Evolutionary conservation across 495 filamentous ascomycete species (phyloP).

Genomic region (Neurospora sp.): DNA sequence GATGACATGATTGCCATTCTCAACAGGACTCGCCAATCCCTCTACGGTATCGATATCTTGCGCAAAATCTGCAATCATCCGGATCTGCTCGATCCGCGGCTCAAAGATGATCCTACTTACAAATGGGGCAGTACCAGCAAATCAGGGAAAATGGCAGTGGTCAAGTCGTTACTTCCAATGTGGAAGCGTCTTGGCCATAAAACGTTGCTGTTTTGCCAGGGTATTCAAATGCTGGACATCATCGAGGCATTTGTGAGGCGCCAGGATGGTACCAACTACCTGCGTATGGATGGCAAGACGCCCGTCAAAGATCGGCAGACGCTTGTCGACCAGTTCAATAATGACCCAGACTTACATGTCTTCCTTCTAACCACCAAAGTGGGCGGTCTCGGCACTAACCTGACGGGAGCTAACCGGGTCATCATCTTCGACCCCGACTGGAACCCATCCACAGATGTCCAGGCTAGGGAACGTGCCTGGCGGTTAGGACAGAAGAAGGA

Average conservation of each 20-base stretch:
- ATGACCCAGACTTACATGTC: constrained; percentile 63
- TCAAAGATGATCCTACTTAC: constrained; percentile 49
- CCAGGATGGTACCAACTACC: constrained; percentile 60
- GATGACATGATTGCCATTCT: constrained; percentile 73
- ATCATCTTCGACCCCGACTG: constrained; percentile 98
- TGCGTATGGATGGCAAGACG: constrained; percentile 90
- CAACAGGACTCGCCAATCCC: constrained; percentile 59
- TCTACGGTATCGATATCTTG: constrained; percentile 83
- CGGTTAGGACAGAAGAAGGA: constrained; percentile 87
- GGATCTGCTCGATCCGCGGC: constrained; percentile 60
- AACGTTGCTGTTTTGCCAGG: constrained; percentile 82
- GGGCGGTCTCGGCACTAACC: constrained; percentile 84
- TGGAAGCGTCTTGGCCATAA: constrained; percentile 88
- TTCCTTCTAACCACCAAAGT: constrained; percentile 94
- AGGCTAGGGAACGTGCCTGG: constrained; percentile 95
- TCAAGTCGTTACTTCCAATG: constrained; percentile 69
- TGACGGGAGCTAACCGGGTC: constrained; percentile 90
- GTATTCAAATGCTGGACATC: constrained; percentile 87
- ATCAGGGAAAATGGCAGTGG: constrained; percentile 92
- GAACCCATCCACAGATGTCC: constrained; percentile 90
- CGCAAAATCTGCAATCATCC: constrained; percentile 98
- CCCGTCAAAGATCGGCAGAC: constrained; percentile 70
- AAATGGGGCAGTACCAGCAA: constrained; percentile 63
- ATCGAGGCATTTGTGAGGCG: constrained; percentile 66
- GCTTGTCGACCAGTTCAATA: constrained; percentile 89